phyloP scores from a whole-genome alignment of 169 alveolate species.

The Eimeria maxima region DNA sequence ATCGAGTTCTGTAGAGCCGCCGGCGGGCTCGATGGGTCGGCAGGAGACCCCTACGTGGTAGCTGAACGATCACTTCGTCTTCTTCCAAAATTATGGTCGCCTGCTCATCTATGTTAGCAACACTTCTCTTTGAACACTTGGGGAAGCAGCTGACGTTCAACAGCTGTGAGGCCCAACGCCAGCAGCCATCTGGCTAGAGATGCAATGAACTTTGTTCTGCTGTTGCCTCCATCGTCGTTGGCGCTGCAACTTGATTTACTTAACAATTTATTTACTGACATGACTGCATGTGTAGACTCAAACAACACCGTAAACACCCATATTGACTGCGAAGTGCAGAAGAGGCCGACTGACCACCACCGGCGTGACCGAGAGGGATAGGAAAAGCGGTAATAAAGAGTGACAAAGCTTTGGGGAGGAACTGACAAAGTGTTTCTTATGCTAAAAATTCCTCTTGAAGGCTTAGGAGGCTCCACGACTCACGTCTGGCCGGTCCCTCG shows the following conservation, averaged over 20 bases:
- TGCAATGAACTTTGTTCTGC: background rate
- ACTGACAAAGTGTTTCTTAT: background rate
- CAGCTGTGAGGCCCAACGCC: constrained; percentile 31
- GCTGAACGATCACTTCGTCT: constrained; percentile 20
- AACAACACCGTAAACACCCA: background rate
- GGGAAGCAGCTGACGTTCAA: constrained; percentile 26
- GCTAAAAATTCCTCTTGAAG: background rate
- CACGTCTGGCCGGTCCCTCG: background rate
- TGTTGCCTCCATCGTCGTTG: background rate
- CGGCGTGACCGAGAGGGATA: background rate
- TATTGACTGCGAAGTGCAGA: background rate
- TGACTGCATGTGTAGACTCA: background rate
- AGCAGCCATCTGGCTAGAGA: constrained; percentile 57
- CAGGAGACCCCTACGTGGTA: background rate
- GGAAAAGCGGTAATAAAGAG: background rate
- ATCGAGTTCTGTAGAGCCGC: constrained; percentile 48
- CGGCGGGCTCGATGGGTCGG: constrained; percentile 56
- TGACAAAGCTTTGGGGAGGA: background rate
- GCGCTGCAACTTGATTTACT: background rate
- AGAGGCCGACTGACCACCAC: constrained; percentile 18
- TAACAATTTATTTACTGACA: background rate
- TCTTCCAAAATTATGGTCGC: background rate
- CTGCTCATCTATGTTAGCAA: background rate
- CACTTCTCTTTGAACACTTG: background rate
- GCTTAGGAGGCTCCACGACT: background rate